Conservation (phyloP, 2,329 filamentous ascomycete species). For the Fusarium torulosum region DNA sequence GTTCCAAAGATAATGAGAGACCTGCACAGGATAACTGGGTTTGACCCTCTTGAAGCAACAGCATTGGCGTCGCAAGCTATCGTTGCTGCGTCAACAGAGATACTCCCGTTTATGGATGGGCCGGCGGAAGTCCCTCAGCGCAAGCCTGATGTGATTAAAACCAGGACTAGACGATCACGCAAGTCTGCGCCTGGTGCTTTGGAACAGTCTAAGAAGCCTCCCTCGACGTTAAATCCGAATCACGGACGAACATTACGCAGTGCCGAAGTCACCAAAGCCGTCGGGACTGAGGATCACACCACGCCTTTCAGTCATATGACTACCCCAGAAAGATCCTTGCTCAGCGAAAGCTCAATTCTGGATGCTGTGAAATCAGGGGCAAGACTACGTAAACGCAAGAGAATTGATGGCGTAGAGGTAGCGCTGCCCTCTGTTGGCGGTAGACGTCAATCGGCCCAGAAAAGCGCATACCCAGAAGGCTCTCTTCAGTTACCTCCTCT, state of each 20-base stretch:
- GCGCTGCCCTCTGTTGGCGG: constrained; percentile 40
- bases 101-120: constrained; percentile 2
- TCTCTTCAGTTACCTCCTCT: constrained; percentile 50
- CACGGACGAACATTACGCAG: constrained; percentile 51
- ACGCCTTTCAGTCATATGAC: background rate
- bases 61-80: constrained; percentile 32
- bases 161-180: constrained; percentile 52
- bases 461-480: constrained; percentile 31
- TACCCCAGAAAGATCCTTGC: constrained; percentile 23
- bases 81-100: constrained; percentile 11
- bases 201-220: constrained; percentile 47
- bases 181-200: constrained; percentile 57
- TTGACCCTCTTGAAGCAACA: constrained; percentile 31
- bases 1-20: constrained; percentile 58
- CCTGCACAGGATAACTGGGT: constrained; percentile 54
- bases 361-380: constrained; percentile 64
- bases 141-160: constrained; percentile 36
- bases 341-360: constrained; percentile 59
- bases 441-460: constrained; percentile 34
- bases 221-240: constrained; percentile 55
- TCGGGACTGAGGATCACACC: background rate
- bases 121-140: constrained; percentile 12
- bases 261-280: constrained; percentile 14
- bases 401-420: constrained; percentile 57
- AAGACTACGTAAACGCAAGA: constrained; percentile 62